phyloP scores from a whole-genome alignment of 164 flowering plant species.

The Umbellularia californica region DNA sequence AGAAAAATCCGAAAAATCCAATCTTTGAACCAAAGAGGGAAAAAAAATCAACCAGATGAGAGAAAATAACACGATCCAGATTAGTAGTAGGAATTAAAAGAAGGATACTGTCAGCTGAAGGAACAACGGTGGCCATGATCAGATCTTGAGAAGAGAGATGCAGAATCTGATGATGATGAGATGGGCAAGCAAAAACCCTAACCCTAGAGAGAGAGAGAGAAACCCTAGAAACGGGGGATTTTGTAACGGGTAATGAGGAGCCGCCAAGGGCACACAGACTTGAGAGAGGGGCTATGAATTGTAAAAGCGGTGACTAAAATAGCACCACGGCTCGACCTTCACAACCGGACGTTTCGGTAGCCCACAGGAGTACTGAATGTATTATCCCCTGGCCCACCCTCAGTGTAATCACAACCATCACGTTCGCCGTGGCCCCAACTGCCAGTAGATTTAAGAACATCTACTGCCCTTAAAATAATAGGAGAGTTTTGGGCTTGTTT shows the following conservation, averaged over 20 bases:
- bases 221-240: not conserved
- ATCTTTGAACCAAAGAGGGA: not conserved
- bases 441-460: too few species aligned
- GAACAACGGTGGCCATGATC: slow-evolving; percentile 34
- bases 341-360: too few species aligned
- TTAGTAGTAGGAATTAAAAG: not conserved
- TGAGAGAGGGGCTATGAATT: not conserved
- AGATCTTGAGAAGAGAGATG: slow-evolving; percentile 11
- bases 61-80: slow-evolving; percentile 4
- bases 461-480: too few species aligned
- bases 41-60: not conserved
- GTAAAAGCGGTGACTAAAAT: slow-evolving; percentile 29
- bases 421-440: too few species aligned
- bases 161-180: not conserved
- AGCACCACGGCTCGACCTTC: slow-evolving; percentile 22
- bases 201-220: not conserved
- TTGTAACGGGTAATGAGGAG: slow-evolving; percentile 9
- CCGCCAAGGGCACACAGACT: slow-evolving; percentile 13
- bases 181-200: not conserved
- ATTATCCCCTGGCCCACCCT: too few species aligned
- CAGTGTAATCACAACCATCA: too few species aligned
- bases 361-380: too few species aligned
- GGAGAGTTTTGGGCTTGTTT: too few species aligned
- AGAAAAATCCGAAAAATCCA: not conserved
- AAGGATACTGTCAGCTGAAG: slow-evolving; percentile 46